Conservation (phyloP, 2,329 filamentous ascomycete genomes). For the Arthrocladium fulminans region DNA sequence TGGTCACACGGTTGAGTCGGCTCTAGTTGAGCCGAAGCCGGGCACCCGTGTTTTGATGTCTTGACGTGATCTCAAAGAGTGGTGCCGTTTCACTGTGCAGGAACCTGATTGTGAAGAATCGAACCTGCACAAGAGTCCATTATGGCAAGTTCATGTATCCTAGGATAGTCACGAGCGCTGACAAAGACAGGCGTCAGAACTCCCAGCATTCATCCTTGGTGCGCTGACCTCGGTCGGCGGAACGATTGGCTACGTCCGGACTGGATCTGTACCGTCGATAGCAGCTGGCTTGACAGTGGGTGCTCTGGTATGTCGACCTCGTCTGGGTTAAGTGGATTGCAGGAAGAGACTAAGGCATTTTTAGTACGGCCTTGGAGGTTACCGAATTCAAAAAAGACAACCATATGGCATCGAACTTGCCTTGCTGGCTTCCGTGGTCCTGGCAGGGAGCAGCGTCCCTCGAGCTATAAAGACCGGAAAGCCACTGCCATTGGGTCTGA, state of each 20-base stretch:
- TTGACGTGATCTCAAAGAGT: too few relatives aligned
- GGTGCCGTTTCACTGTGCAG: too few relatives aligned
- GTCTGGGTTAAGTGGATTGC: not conserved
- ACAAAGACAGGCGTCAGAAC: slow-evolving; percentile 46
- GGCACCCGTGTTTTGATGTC: too few relatives aligned
- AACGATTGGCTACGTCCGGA: slow-evolving; percentile 74
- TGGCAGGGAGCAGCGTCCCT: slow-evolving; percentile 77
- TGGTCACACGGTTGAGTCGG: too few relatives aligned
- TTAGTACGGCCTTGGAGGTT: slow-evolving; percentile 67
- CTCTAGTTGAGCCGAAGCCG: too few relatives aligned
- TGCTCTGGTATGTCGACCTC: slow-evolving; percentile 40
- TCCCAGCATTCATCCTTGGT: slow-evolving; percentile 65
- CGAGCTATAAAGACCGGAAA: slow-evolving; percentile 73
- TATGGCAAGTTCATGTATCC: not conserved
- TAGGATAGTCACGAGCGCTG: not conserved
- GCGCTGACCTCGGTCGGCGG: slow-evolving; percentile 78
- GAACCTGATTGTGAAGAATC: too few relatives aligned
- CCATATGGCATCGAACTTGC: slow-evolving; percentile 80
- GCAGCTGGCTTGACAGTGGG: slow-evolving; percentile 79
- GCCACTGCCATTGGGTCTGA: slow-evolving; percentile 72
- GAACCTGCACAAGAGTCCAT: not conserved
- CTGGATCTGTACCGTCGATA: slow-evolving; percentile 77
- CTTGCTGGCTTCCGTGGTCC: slow-evolving; percentile 75
- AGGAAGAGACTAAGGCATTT: not conserved
- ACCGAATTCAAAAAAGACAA: slow-evolving; percentile 65